Evolutionary conservation across 805 yeast genomes (phyloP).

Genomic region (Metschnikowia henanensis): DNA sequence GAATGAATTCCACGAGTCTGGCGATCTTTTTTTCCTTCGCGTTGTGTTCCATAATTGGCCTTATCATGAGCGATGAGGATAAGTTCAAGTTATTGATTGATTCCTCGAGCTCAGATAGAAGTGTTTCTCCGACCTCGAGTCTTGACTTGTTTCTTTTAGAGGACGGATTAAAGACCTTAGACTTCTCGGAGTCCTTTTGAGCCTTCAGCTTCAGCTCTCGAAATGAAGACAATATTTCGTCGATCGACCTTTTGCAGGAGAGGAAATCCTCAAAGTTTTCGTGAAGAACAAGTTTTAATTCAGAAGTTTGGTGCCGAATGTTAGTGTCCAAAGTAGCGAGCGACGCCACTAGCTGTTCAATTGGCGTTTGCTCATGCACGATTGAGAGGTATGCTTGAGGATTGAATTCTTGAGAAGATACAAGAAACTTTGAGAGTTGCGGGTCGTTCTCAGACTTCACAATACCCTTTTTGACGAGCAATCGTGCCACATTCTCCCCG

Average conservation of each 20-base stretch:
- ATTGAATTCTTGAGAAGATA: slow-evolving; percentile 37
- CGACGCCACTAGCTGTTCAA: slow-evolving; percentile 31
- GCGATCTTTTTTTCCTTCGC: slow-evolving; percentile 33
- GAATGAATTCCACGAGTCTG: slow-evolving; percentile 36
- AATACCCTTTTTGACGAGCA: slow-evolving; percentile 24
- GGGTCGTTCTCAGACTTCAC: slow-evolving; percentile 33
- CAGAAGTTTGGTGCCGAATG: slow-evolving; percentile 35
- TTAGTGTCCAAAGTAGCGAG: slow-evolving; percentile 33
- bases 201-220: slow-evolving; percentile 34
- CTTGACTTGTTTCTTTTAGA: slow-evolving; percentile 17
- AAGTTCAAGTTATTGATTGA: slow-evolving; percentile 39
- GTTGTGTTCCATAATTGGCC: slow-evolving; percentile 42
- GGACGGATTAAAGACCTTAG: slow-evolving; percentile 39
- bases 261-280: slow-evolving; percentile 37
- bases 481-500: slow-evolving; percentile 29
- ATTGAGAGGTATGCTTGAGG: slow-evolving; percentile 36
- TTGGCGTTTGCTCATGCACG: slow-evolving; percentile 38
- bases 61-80: slow-evolving; percentile 37
- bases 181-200: slow-evolving; percentile 34
- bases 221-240: slow-evolving; percentile 35
- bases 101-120: slow-evolving; percentile 38
- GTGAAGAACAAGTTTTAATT: slow-evolving; percentile 37
- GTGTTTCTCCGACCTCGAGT: slow-evolving; percentile 22
- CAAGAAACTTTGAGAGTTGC: slow-evolving; percentile 29
- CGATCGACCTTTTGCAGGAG: slow-evolving; percentile 39